Evolutionary conservation across 2,329 filamentous ascomycete species (phyloP), one percentile per base, ranked within the genome.

Genomic region (Neofusicoccum sp.): DNA sequence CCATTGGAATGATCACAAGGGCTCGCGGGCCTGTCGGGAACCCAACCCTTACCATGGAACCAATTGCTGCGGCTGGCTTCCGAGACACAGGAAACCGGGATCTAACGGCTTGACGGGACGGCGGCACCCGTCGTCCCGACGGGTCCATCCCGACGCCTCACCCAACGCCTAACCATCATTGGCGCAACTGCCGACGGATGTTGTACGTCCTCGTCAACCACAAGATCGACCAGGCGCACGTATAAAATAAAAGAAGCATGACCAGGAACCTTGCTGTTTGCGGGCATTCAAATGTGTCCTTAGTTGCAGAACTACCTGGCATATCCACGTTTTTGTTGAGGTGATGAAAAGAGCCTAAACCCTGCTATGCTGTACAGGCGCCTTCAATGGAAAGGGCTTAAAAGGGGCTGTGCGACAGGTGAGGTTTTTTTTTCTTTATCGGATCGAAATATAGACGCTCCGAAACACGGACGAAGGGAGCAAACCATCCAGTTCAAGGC

Each of bases 41-140:
- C 34, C 34, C 33, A 9, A 28, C 43, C 28, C 28, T 56, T 56
- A 56, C 51, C 51, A 56, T 56, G 51, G 51, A 33, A 41, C 51
- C 26, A 33, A 9, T 5, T 16, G 24, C 49, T 53, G 51, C 51
- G 38, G 28, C 26, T 16, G 16, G 31, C 33, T 56, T 56, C 51
- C 36, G 51, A 56, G 24, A 56, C 51, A 56, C 51, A 56, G 38
- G 38, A 56, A 31, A 43, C 51, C 51, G 51, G 51, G 51, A 30
- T 56, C 8, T 9, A 56, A 24, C 43, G 26, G 51, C 26, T 38
- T 43, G 24, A 12, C 51, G 26, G 36, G 28, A 24, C 28, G 36
- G n/a, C 34, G 20, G 20, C 24, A 30, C 24, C 34, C 24, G 49
- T 31, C 24, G 43, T 28, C 12, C 33, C 51, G 51, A 33, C 51